Base-by-base conservation (phyloP, 148 eudicot genomes). In the Talinum fruticosum region DNA sequence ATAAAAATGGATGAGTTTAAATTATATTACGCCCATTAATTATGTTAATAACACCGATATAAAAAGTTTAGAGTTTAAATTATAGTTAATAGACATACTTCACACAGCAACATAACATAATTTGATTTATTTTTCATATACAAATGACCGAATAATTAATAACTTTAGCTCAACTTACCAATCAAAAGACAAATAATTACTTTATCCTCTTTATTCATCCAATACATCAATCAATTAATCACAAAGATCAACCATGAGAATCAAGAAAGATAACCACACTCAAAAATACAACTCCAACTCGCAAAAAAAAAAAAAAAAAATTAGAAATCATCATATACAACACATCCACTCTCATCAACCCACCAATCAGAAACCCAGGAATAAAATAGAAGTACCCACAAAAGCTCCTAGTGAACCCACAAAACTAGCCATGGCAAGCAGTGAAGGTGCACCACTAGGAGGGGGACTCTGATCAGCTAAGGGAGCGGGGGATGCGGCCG, bases 381-480 rank as follows among this genome's bases (percentile, higher is more conserved):
- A 62, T 19, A 90, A 71, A 72, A 91, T 19, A 32, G 87, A 83
- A 66, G 91, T 86, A 19, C 89, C 88, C 51, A 84, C 61, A 59
- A 90, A 75, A 51, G 88, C 93, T 72, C 88, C 93, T 67, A 84
- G 12, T 0, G 83, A 75, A 19, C 91, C 86, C 70, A 90, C 16
- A 35, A 81, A 71, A 35, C 16, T 10, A 28, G 83, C 78, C 76
- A 69, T 36, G 54, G 33, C 85, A 62, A 74, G 1, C 7, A 62
- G 23, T 28, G 84, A 76, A 37, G 80, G 61, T 23, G 87, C 91
- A 47, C 73, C 88, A 66, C 80, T 74, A 34, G 83, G 81, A 37
- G 86, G 82, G 49, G 78, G 79, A 33, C 82, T 54, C 62, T 88
- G n/a, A n/a, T n/a, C 79, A 29, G 89, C 88, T 38, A 90, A 86